These are phyloP conservation scores for Didymella glomerata DNA, from an alignment of 2,329 filamentous ascomycete species.

Conservation along the genomic window DNA sequence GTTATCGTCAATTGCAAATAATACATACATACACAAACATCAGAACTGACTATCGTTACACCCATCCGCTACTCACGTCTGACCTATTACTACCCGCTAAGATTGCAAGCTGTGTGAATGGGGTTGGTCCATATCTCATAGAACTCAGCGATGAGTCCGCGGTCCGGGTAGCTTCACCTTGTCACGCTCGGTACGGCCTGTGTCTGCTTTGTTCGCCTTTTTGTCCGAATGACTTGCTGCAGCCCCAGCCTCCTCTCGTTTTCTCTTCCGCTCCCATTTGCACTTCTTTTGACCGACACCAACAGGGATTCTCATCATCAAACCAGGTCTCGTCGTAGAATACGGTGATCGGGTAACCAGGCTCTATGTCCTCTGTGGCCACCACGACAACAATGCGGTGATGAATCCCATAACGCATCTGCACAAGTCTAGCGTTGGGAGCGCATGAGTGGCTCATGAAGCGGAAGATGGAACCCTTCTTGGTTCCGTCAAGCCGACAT, in stretches of 20 bases:
- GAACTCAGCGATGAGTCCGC: no score
- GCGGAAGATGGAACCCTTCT: conserved; percentile 5
- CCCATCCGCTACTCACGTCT: neutral
- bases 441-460: conserved; percentile 12
- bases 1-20: neutral
- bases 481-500: conserved; percentile 4
- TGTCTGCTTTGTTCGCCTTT: neutral
- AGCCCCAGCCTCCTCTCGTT: neutral
- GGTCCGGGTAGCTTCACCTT: no score
- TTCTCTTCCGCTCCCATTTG: neutral
- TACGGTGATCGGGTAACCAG: conserved; percentile 1
- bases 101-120: neutral
- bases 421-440: neutral
- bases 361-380: neutral
- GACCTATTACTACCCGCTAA: neutral
- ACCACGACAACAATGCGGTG: neutral
- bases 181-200: neutral
- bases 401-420: neutral
- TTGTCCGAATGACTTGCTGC: neutral
- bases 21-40: neutral
- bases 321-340: conserved; percentile 1
- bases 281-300: neutral
- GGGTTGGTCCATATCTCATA: no score
- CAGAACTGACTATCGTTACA: neutral
- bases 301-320: neutral